A percentile compares a stretch with the other conserved stretches of the same genome.
phyloP scores from a whole-genome alignment of 495 filamentous ascomycete species.

The Xylaria curta region DNA sequence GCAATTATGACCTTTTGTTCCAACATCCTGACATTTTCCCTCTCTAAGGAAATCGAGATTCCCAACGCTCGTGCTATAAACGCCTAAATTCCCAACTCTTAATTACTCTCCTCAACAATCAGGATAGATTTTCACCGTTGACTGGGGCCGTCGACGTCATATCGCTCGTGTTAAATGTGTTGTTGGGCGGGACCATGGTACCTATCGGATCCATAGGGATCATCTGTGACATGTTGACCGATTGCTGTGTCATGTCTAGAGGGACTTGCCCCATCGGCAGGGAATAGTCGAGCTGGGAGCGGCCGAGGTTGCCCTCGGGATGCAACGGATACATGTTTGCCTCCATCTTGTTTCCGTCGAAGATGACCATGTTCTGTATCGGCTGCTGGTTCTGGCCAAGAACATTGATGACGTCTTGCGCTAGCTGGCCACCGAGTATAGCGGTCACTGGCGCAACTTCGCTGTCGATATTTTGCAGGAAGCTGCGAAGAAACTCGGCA shows the following conservation, averaged over 20 bases:
- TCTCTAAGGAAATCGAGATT: not conserved
- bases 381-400: slow-evolving; percentile 89
- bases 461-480: slow-evolving; percentile 78
- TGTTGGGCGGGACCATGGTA: not conserved
- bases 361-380: slow-evolving; percentile 90
- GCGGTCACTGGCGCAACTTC: slow-evolving; percentile 90
- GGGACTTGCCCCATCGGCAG: slow-evolving; percentile 30
- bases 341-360: slow-evolving; percentile 81
- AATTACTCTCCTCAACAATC: not conserved
- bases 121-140: not conserved
- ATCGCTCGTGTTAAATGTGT: not conserved
- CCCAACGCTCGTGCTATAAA: slow-evolving; percentile 5
- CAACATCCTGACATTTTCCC: not conserved
- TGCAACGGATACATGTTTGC: slow-evolving; percentile 84
- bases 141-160: not conserved
- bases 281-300: slow-evolving; percentile 40
- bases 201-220: not conserved
- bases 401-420: slow-evolving; percentile 97
- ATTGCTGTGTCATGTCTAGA: slow-evolving; percentile 19
- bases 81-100: not conserved
- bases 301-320: slow-evolving; percentile 61
- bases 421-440: slow-evolving; percentile 85
- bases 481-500: slow-evolving; percentile 79
- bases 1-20: not conserved
- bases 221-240: slow-evolving; percentile 21